Conservation (phyloP, 306 rosid genomes). For the Begonia masoniana region DNA sequence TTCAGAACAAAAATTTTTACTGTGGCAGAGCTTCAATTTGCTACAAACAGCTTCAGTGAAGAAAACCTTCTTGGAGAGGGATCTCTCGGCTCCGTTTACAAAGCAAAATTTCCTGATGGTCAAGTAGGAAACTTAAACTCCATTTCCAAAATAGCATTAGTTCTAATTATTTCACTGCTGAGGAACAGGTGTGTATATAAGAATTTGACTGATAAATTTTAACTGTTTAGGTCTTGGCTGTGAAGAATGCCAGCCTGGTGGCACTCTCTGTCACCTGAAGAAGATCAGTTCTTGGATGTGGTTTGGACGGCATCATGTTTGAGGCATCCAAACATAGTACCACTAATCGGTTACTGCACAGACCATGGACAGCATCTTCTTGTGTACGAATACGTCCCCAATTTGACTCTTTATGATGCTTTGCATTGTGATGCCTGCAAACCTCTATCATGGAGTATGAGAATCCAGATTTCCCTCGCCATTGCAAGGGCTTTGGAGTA, state of each 20-base stretch:
- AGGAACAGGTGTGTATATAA: too few relatives aligned
- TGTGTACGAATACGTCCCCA: slow-evolving; percentile 54
- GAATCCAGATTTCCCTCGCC: slow-evolving; percentile 64
- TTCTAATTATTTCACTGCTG: too few relatives aligned
- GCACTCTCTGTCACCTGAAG: slow-evolving; percentile 53
- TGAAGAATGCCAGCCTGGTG: slow-evolving; percentile 59
- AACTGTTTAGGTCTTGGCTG: slow-evolving; percentile 46
- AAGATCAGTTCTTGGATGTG: slow-evolving; percentile 71
- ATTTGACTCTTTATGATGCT: slow-evolving; percentile 50
- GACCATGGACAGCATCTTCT: slow-evolving; percentile 87
- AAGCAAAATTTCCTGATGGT: slow-evolving; percentile 70
- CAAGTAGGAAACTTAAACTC: slow-evolving; percentile 28
- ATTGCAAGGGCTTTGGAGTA: slow-evolving; percentile 86
- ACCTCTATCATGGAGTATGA: slow-evolving; percentile 69
- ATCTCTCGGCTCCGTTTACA: slow-evolving; percentile 82
- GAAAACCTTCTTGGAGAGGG: slow-evolving; percentile 75
- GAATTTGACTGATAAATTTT: not conserved
- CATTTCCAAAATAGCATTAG: too few relatives aligned
- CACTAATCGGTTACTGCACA: slow-evolving; percentile 65
- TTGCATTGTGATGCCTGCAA: slow-evolving; percentile 47
- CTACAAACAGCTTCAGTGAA: slow-evolving; percentile 61
- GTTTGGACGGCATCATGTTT: slow-evolving; percentile 60
- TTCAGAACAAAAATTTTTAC: slow-evolving; percentile 51
- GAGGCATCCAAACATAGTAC: slow-evolving; percentile 70
- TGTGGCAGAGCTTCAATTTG: slow-evolving; percentile 63